phyloP scores from a whole-genome alignment of 129 eudicot genomes.

The Deinandra increscens region DNA sequence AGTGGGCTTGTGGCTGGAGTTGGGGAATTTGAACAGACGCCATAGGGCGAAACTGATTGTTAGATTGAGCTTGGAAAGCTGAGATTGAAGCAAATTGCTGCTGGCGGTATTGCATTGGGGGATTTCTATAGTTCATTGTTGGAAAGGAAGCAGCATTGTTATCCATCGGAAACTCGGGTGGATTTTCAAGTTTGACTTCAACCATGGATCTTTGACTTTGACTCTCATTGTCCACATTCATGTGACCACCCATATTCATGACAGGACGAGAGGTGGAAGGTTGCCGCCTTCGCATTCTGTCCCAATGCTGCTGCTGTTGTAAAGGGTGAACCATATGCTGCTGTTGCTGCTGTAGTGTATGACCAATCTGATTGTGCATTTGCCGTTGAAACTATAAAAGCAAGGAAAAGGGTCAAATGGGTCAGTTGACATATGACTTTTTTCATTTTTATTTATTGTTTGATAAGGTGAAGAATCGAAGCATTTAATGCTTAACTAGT shows the following conservation, averaged over 20 bases:
- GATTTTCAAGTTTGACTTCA: slow-evolving; percentile 85
- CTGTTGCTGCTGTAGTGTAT: slow-evolving; percentile 72
- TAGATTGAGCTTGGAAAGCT: slow-evolving; percentile 56
- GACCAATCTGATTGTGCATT: slow-evolving; percentile 64
- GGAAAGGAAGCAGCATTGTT: slow-evolving; percentile 50
- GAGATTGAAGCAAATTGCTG: slow-evolving; percentile 79
- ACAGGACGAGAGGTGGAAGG: slow-evolving; percentile 67
- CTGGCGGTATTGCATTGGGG: slow-evolving; percentile 65
- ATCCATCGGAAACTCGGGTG: slow-evolving; percentile 73
- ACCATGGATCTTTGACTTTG: slow-evolving; percentile 74
- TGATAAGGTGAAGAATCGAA: neutral
- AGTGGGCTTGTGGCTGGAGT: slow-evolving; percentile 73
- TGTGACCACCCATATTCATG: slow-evolving; percentile 50
- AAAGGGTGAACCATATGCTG: slow-evolving; percentile 68
- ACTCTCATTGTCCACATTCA: slow-evolving; percentile 58
- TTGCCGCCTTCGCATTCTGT: slow-evolving; percentile 59
- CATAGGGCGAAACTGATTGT: slow-evolving; percentile 71
- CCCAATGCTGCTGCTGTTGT: slow-evolving; percentile 82
- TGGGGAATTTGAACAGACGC: slow-evolving; percentile 79
- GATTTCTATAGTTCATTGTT: slow-evolving; percentile 50
- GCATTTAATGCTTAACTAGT: neutral
- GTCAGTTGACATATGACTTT: neutral
- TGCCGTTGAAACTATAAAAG: slow-evolving; percentile 61
- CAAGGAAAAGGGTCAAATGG: neutral
- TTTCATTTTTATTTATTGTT: neutral